These are phyloP conservation scores for Cyclotella kingstonii DNA, from an alignment of 108 stramenopile genomes.

Conservation along the genomic window DNA sequence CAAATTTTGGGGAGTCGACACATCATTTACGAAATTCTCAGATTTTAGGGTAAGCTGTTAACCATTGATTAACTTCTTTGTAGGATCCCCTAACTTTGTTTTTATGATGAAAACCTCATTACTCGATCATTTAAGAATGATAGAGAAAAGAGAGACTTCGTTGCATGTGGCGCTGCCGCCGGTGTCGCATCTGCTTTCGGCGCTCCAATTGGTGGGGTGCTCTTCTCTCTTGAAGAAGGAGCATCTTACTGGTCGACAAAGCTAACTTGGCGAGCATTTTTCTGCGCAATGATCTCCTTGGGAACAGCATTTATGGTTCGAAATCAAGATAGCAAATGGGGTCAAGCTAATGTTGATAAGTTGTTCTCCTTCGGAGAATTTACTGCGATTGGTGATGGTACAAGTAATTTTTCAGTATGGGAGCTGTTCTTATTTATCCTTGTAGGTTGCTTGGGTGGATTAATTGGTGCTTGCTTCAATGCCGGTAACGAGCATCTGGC, in stretches of 20 bases:
- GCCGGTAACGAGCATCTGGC: slow-evolving; percentile 89
- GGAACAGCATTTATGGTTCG: slow-evolving; percentile 78
- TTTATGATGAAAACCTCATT: not conserved
- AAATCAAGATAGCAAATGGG: slow-evolving; percentile 78
- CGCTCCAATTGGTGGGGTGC: slow-evolving; percentile 96
- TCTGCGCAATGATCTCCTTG: slow-evolving; percentile 95
- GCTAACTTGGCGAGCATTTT: slow-evolving; percentile 96
- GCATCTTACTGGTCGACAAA: slow-evolving; percentile 95
- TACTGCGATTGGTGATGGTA: slow-evolving; percentile 62
- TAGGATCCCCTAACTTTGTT: not conserved
- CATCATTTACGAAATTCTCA: slow-evolving; percentile 86
- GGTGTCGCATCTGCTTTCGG: slow-evolving; percentile 94
- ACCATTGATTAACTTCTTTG: not conserved
- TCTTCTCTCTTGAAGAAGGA: slow-evolving; percentile 95
- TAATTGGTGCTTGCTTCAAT: slow-evolving; percentile 96
- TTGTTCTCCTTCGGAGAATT: slow-evolving; percentile 96
- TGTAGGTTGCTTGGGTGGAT: slow-evolving; percentile 91
- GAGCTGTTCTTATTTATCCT: slow-evolving; percentile 87
- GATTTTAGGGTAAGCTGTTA: slow-evolving; percentile 63
- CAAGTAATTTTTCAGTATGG: slow-evolving; percentile 89
- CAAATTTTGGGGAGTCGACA: slow-evolving; percentile 85
- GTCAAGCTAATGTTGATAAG: slow-evolving; percentile 87
- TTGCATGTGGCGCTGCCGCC: slow-evolving; percentile 95
- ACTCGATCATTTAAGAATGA: slow-evolving; percentile 27
- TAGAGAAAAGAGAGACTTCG: slow-evolving; percentile 72